Evolutionary conservation across 1,284 basidiomycete species (phyloP).

Genomic region (Irpex sp.): DNA sequence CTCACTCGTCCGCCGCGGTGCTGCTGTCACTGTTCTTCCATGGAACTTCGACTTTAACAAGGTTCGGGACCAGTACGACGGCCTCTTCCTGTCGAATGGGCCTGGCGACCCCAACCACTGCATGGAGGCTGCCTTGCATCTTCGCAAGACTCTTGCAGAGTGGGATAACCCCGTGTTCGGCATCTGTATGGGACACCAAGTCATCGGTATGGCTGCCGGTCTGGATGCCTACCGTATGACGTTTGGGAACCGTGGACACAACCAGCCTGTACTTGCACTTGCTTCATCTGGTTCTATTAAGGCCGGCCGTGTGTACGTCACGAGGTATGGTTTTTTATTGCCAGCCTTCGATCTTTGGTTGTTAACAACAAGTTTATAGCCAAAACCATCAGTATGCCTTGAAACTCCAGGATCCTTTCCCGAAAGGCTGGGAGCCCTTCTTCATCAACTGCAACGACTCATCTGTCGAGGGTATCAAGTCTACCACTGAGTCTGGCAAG

Average conservation of each 20-base stretch:
- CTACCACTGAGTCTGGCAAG: constrained; percentile 81
- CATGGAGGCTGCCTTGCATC: constrained; percentile 79
- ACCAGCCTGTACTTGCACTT: constrained; percentile 95
- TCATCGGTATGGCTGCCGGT: constrained; percentile 96
- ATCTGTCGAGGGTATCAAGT: constrained; percentile 96
- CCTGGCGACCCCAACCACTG: constrained; percentile 93
- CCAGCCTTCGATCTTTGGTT: constrained; percentile 20
- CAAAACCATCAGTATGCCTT: constrained; percentile 98
- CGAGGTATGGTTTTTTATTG: constrained; percentile 49
- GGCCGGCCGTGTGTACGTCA: constrained; percentile 96
- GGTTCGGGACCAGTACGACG: constrained; percentile 88
- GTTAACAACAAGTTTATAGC: constrained; percentile 32
- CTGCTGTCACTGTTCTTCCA: constrained; percentile 91
- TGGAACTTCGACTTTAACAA: constrained; percentile 97
- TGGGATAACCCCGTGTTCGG: constrained; percentile 96
- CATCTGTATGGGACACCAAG: constrained; percentile 98
- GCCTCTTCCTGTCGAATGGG: constrained; percentile 95
- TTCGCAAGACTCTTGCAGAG: constrained; percentile 79
- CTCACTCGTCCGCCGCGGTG: constrained; percentile 86
- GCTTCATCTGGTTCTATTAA: constrained; percentile 89
- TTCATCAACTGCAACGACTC: constrained; percentile 99
- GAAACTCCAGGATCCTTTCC: constrained; percentile 89
- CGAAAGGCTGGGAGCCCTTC: constrained; percentile 92
- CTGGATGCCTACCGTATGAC: constrained; percentile 96
- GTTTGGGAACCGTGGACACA: constrained; percentile 99